Percentiles rank a stretch among this genome's conserved stretches.
Conservation (phyloP, 257 asterid species). For the Nicotiana tabacum region DNA sequence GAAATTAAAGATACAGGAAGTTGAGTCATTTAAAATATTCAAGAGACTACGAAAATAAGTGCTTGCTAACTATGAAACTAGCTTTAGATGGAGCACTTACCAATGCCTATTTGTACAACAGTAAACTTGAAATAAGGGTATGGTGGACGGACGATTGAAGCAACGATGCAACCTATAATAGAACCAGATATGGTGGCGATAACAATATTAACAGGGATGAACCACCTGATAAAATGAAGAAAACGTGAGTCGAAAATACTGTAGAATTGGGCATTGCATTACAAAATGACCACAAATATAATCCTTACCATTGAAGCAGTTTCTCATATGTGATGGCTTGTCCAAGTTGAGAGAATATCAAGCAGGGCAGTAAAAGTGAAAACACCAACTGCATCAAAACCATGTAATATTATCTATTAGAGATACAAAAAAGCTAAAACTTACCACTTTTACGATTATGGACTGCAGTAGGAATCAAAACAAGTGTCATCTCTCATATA, state of each 20-base stretch:
- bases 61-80: neutral
- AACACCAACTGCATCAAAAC: slow-evolving; percentile 70
- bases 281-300: neutral
- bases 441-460: slow-evolving; percentile 1
- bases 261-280: neutral
- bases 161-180: slow-evolving; percentile 75
- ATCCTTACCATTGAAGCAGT: slow-evolving; percentile 67
- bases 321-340: slow-evolving; percentile 75
- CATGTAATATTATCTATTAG: neutral
- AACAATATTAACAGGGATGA: slow-evolving; percentile 87
- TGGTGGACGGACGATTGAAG: slow-evolving; percentile 66
- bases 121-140: slow-evolving; percentile 90
- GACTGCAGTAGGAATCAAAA: neutral
- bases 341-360: slow-evolving; percentile 95
- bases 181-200: slow-evolving; percentile 82
- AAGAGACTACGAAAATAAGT: neutral
- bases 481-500: neutral
- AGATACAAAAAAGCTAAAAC: neutral
- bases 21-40: neutral
- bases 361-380: slow-evolving; percentile 93
- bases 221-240: slow-evolving; percentile 70
- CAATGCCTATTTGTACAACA: slow-evolving; percentile 85
- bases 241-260: neutral
- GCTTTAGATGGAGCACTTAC: slow-evolving; percentile 26
- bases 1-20: neutral